Evolutionary conservation across 1,139 yeast genomes (phyloP), one percentile per base, ranked within the genome.

Genomic region (Taphrina sp.): DNA sequence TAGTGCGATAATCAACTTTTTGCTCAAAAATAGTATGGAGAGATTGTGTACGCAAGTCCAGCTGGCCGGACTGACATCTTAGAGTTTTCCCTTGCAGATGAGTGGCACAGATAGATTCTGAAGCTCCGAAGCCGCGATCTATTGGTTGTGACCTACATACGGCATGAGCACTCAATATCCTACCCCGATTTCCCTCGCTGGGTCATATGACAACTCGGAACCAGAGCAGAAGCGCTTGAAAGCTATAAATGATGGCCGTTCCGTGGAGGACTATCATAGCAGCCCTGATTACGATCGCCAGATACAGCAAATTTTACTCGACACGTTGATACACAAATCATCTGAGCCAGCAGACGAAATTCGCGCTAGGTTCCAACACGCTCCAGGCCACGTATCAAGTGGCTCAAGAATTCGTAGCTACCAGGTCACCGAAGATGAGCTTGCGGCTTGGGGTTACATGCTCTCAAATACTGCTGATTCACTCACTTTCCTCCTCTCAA

Each of bases 401-500:
- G 16, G 7, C 3, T 8, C 14, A 3, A 3, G 26, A 19, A 20
- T 10, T 3, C 3, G 24, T 19, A 38, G 23, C 38, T 22, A 49
- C 22, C 19, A 24, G 8, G 46, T 34, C n/a, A 41, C 41, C n/a
- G 54, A 49, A 22, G 4, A 14, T 3, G 46, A 38, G 3, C 16
- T 49, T 14, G 16, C 39, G 16, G 54, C 39, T 1, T 49, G 54
- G 54, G 54, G 54, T 8, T 49, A 49, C 29, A 49, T 49, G 54
- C 28, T 49, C 7, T 49, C 54, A 12, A 22, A 38, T 3, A 28
- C 44, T 19, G n/a, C 23, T 4, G 19, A 31, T 5, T 26, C 16
- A 5, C 24, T 49, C 20, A 39, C 54, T 12, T 49, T 49, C 19
- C 23, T 49, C 14, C 26, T 49, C 7, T 49, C 54, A 3, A 49